These are phyloP conservation scores for Hemileccinum impolitum DNA, from an alignment of 768 basidiomycete species.

Conservation along the genomic window DNA sequence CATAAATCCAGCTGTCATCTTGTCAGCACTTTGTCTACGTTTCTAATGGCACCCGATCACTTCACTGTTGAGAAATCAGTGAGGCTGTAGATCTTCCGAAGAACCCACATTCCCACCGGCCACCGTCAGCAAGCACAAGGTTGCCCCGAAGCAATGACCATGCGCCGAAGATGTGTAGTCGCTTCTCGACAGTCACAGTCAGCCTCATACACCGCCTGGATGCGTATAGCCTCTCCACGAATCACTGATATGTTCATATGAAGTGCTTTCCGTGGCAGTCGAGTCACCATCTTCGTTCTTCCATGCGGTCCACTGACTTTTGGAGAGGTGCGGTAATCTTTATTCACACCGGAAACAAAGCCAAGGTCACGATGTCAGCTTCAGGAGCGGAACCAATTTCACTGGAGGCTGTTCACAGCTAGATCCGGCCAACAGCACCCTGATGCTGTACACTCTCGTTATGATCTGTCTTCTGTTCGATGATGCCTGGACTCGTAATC, in stretches of 20 bases:
- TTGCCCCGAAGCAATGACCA: too few species aligned
- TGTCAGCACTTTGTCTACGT: neutral
- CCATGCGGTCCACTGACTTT: neutral
- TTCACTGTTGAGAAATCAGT: conserved; percentile 7
- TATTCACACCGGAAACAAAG: neutral
- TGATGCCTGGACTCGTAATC: too few species aligned
- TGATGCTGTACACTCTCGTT: neutral
- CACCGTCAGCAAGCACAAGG: too few species aligned
- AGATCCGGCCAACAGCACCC: neutral
- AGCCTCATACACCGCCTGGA: neutral
- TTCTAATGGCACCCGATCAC: too few species aligned
- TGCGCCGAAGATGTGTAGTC: neutral
- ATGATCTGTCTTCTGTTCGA: too few species aligned
- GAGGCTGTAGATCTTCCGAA: conserved; percentile 18
- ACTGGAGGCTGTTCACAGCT: neutral
- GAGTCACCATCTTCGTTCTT: neutral
- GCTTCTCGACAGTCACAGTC: conserved; percentile 15
- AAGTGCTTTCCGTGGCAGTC: neutral
- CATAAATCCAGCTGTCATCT: neutral
- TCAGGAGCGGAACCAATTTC: neutral
- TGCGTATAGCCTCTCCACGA: conserved; percentile 12
- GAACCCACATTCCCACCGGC: neutral
- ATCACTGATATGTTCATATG: conserved; percentile 2
- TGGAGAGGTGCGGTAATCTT: neutral
- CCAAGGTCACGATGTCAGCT: neutral